A percentile compares a stretch with the other conserved stretches of the same genome.
Evolutionary conservation across 1,284 basidiomycete genomes (phyloP).

Genomic region (Puccinia polysora): DNA sequence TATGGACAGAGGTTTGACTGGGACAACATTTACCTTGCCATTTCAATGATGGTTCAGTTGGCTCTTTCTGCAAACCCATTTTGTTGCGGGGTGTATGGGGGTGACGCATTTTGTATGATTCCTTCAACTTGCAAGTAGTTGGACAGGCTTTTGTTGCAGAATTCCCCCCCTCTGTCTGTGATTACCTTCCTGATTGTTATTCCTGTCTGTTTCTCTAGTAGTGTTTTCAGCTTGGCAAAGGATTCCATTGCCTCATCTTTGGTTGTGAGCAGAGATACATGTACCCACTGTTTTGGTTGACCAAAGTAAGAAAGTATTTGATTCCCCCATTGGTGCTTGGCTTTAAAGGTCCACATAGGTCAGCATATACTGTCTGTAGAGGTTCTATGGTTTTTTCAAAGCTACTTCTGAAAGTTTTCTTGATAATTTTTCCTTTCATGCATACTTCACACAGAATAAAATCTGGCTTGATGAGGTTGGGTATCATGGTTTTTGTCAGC

Average conservation of each 20-base stretch:
- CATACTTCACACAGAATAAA: no score
- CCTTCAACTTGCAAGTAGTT: not conserved
- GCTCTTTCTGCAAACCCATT: not conserved
- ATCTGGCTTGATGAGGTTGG: no score
- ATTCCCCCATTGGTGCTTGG: not conserved
- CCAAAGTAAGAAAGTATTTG: not conserved
- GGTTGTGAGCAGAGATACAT: not conserved
- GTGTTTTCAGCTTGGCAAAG: not conserved
- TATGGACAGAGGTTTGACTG: not conserved
- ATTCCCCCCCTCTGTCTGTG: not conserved
- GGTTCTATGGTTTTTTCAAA: not conserved
- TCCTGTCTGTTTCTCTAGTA: not conserved
- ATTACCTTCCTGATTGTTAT: not conserved
- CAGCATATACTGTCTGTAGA: not conserved
- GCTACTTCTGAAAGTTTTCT: not conserved
- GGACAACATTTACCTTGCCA: not conserved
- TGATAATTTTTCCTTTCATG: not conserved
- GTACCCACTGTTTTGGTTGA: not conserved
- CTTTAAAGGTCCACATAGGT: not conserved
- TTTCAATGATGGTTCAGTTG: not conserved
- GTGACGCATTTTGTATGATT: not conserved
- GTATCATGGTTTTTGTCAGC: no score
- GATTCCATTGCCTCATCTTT: not conserved
- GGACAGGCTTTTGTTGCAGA: not conserved
- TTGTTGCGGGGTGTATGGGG: not conserved